Evolutionary conservation across 176 grass and related monocot genomes (phyloP), one percentile per base, ranked within the genome.

Genomic region (Elymus sibiricus): DNA sequence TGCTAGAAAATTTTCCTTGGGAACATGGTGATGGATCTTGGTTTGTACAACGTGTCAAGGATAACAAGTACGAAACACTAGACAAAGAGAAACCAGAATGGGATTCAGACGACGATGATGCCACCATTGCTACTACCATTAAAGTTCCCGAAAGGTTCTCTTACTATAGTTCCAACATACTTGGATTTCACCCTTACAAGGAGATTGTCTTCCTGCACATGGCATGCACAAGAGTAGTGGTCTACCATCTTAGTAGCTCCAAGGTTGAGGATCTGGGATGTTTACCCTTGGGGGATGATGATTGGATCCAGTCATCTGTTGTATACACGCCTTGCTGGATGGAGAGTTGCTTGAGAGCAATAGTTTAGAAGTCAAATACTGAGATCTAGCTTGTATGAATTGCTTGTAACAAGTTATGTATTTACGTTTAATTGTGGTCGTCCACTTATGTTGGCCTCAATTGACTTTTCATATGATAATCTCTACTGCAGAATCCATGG

Each of bases 261-360:
- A 73, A 44, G 12, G 22, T 73, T 3, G n/a, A 73, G 70, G 70
- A 73, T 6, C 38, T 73, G 39, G 70, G 38, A 3, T 44, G 39
- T 15, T 73, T 73, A 8, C 70, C 70, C 5, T 3, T 44, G 9
- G 2, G n/a, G 0, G 39, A 14, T 0, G 39, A 73, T 44, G 70
- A 73, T 43, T 6, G 14, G 11, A 44, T 73, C 8, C 1, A 6
- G 19, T 73, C 12, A 6, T 73, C 39, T 25, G 26, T 5, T 9
- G 21, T 13, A 44, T 73, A 73, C 70, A 73, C 70, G 2, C 70
- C 70, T 73, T 73, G 70, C 13, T 73, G 70, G 39, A 73, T 73
- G 39, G 39, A 73, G 70, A 43, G 38, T 2, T 72, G 38, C 70
- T 73, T 44, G 38, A 25, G 69, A 25, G 1, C 11, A 72, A 43